These are phyloP conservation scores for Colletotrichum gloeosporioides DNA, from an alignment of 2,329 filamentous ascomycete genomes.

Conservation along the genomic window DNA sequence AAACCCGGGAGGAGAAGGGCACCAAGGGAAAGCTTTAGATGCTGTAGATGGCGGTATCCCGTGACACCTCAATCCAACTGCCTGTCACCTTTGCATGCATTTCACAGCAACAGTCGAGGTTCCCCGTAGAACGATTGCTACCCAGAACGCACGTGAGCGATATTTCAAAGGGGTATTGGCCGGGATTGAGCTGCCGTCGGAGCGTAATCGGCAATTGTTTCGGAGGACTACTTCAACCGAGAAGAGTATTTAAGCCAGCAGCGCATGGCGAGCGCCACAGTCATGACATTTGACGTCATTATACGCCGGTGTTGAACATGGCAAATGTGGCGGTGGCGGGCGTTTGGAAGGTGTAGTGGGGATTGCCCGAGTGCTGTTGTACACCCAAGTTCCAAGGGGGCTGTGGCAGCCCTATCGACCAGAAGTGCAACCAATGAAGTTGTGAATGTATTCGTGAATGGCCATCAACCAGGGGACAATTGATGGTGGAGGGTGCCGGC, in stretches of 20 bases:
- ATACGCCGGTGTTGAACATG: not conserved
- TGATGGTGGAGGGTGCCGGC: not conserved
- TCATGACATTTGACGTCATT: not conserved
- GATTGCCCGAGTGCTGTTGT: not conserved
- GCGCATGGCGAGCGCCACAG: not conserved
- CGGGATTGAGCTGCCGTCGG: not conserved
- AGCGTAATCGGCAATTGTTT: not conserved
- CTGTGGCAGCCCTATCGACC: not conserved
- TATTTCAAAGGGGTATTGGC: not conserved
- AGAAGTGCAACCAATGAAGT: not conserved
- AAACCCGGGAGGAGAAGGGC: slow-evolving; percentile 46
- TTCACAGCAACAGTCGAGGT: not conserved
- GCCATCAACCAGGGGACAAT: not conserved
- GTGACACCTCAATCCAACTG: not conserved
- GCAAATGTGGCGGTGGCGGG: not conserved
- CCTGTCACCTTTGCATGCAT: not conserved
- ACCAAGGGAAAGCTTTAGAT: slow-evolving; percentile 38
- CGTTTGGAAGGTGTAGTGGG: not conserved
- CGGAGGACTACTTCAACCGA: not conserved
- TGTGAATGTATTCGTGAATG: not conserved
- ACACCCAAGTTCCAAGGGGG: not conserved
- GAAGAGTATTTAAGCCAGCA: not conserved
- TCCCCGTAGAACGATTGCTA: not conserved
- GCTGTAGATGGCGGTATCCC: not conserved
- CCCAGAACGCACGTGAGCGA: not conserved